Base-by-base conservation (phyloP, 2,329 filamentous ascomycete genomes). In the Epichloe baconii region DNA sequence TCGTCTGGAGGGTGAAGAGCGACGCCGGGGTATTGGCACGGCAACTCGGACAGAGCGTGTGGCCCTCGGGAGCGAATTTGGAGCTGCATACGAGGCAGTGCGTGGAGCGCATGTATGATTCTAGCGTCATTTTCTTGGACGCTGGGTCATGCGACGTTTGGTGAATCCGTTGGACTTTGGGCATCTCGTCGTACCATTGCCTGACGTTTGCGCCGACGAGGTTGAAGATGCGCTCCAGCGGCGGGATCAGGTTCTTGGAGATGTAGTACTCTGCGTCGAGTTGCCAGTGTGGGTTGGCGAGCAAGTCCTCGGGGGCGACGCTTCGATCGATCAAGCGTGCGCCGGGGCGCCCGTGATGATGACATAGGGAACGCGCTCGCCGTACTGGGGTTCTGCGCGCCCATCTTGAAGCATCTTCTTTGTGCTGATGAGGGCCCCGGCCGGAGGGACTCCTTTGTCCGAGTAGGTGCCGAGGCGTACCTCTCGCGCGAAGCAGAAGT, bases 261-360 rank as follows among this genome's bases (percentile, higher is more conserved):
- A 98, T 97, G 71, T 98, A 98, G 68, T 98, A 98, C 59, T 96
- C 89, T 0, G 90, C 84, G 62, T 98, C 93, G 17, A 98, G 77
- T 59, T 88, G 83, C 48, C 85, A 78, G 59, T 91, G 80, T 21
- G 86, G 80, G 57, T 87, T 87, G 49, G 79, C 72, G 2, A 97
- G 75, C 4, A 97, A 73, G 10, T 83, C 82, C 59, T 96, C 89
- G 0, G 93, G 93, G 35, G 88, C 80, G 0, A 98, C 86, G 62
- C 89, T 95, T 12, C 93, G 85, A 66, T 97, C 91, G 57, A 89
- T 83, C 8, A 98, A 77, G 34, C 88, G 74, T 7, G 90, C 85
- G 0, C 89, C 88, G 0, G 93, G 0, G 86, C 87, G 3, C 93
- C 93, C 0, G 88, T 85, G 26, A 95, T 77, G 31, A 98, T 89